Conservation (phyloP, 2,329 filamentous ascomycete species). For the Aspergillus ruber region DNA sequence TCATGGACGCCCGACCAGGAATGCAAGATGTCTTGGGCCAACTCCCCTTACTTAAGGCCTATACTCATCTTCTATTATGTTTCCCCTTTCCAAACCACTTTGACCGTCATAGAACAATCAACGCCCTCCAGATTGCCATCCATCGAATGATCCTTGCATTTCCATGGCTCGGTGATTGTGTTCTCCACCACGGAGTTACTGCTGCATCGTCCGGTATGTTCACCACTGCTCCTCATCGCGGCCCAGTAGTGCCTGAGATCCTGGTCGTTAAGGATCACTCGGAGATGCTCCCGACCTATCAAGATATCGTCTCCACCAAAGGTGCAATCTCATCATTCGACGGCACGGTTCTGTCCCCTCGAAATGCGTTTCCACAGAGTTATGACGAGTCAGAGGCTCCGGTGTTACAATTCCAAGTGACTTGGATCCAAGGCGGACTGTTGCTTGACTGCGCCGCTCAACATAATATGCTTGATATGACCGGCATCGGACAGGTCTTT, state of each 20-base stretch:
- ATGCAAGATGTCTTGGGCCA: constrained; percentile 16
- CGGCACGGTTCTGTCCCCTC: constrained; percentile 19
- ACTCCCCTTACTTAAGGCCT: constrained; percentile 15
- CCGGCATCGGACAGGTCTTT: constrained; percentile 14
- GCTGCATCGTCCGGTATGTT: neutral
- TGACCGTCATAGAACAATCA: neutral
- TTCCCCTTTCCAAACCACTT: constrained; percentile 8
- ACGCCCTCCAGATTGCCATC: neutral
- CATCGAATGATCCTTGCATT: neutral
- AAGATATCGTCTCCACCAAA: neutral
- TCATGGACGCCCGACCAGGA: no score
- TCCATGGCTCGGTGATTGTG: neutral
- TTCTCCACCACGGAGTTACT: neutral
- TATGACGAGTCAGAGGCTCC: constrained; percentile 14
- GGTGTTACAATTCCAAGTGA: constrained; percentile 20
- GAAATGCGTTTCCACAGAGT: constrained; percentile 19
- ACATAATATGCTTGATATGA: constrained; percentile 21
- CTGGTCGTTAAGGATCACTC: neutral
- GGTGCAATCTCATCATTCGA: constrained; percentile 27
- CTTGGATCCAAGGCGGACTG: constrained; percentile 17
- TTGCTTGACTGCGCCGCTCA: constrained; percentile 16
- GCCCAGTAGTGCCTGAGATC: neutral
- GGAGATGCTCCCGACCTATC: neutral
- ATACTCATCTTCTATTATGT: constrained; percentile 15
- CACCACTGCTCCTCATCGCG: neutral